phyloP scores from a whole-genome alignment of 176 grass and related monocot species.

The Oryza australiensis region DNA sequence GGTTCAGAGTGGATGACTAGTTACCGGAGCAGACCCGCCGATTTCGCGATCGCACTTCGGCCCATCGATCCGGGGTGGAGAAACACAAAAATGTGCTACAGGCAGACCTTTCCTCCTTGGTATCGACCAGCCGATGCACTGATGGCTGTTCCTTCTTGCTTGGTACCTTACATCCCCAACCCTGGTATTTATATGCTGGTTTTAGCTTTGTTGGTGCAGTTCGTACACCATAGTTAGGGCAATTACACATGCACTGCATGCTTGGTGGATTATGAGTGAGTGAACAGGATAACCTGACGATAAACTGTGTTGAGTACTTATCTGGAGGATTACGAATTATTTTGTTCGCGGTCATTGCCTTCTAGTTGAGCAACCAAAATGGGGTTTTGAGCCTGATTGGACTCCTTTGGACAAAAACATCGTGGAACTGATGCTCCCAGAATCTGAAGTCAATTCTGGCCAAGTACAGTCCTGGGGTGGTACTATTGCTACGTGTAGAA shows the following conservation, averaged over 20 bases:
- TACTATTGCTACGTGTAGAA: constrained; percentile 30
- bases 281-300: not conserved
- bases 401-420: constrained; percentile 42
- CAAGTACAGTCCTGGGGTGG: constrained; percentile 27
- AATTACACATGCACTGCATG: not conserved
- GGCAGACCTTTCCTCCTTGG: not conserved
- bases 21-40: constrained; percentile 46
- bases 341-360: constrained; percentile 22
- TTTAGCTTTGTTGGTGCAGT: constrained; percentile 13
- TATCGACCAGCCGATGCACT: constrained; percentile 25
- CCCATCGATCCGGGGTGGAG: constrained; percentile 27
- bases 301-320: constrained; percentile 19
- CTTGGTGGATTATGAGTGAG: constrained; percentile 27
- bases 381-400: constrained; percentile 41
- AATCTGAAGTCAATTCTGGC: constrained; percentile 32
- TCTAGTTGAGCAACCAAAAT: constrained; percentile 19
- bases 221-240: not conserved
- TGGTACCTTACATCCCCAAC: constrained; percentile 27
- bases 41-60: constrained; percentile 29
- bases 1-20: constrained; percentile 39
- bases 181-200: constrained; percentile 44
- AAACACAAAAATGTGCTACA: not conserved
- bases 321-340: not conserved
- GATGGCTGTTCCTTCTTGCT: constrained; percentile 32
- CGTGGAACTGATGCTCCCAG: constrained; percentile 38